Evolutionary conservation across 306 rosid species (phyloP).

Genomic region (Cicer pinnatifidum): DNA sequence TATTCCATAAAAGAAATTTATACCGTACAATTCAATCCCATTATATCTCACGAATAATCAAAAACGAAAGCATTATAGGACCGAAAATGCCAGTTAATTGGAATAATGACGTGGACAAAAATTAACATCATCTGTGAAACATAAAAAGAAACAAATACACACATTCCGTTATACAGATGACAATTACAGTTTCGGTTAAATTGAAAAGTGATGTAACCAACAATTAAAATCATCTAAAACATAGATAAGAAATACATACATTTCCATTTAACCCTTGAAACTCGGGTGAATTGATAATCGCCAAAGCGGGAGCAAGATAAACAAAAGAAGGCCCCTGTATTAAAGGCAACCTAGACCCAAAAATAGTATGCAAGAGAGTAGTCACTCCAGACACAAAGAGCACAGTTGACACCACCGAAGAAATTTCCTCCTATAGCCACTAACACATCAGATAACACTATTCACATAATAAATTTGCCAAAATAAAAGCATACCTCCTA

Average conservation of each 20-base stretch:
- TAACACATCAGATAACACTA: constrained; percentile 61
- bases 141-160: constrained; percentile 41
- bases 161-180: constrained; percentile 51
- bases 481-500: not conserved
- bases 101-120: constrained; percentile 5
- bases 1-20: constrained; percentile 15
- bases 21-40: not conserved
- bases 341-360: constrained; percentile 94
- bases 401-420: constrained; percentile 86
- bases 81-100: not conserved
- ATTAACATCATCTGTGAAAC: constrained; percentile 25
- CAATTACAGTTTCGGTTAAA: constrained; percentile 6
- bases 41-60: not conserved
- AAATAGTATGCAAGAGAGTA: constrained; percentile 79
- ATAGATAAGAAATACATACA: constrained; percentile 55
- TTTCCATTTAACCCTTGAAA: constrained; percentile 84
- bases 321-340: constrained; percentile 97
- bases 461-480: constrained; percentile 36
- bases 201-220: constrained; percentile 2
- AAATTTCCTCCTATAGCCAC: constrained; percentile 82
- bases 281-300: constrained; percentile 85
- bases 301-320: constrained; percentile 86
- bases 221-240: constrained; percentile 33
- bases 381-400: constrained; percentile 87
- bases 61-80: constrained; percentile 14